Evolutionary conservation across 768 basidiomycete species (phyloP).

Genomic region (Coprinopsis strossmayeri): DNA sequence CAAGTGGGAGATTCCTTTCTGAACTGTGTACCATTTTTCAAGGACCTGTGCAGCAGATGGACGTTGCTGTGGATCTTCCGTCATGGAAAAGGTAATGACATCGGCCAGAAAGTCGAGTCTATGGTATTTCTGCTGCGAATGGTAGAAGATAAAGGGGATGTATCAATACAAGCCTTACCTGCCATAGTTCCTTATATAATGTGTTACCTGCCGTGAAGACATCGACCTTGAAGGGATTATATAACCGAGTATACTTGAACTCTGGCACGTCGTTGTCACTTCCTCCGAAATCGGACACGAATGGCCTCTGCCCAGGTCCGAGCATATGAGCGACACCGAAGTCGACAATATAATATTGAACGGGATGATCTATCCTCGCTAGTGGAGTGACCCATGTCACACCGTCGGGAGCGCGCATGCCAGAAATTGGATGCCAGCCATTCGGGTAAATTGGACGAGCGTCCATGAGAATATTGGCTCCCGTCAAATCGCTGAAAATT

Average conservation of each 20-base stretch:
- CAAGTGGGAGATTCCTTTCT: background rate
- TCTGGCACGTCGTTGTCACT: conserved; percentile 17
- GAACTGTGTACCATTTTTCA: conserved; percentile 15
- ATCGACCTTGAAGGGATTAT: conserved; percentile 25
- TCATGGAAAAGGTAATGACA: conserved; percentile 21
- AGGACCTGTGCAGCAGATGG: conserved; percentile 19
- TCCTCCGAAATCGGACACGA: conserved; percentile 18
- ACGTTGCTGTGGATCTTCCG: conserved; percentile 16
- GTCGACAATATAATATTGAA: conserved; percentile 33
- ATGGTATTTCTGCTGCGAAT: conserved; percentile 15
- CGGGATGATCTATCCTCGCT: conserved; percentile 26
- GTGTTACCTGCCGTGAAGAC: conserved; percentile 24
- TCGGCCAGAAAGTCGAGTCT: conserved; percentile 20
- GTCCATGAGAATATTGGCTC: conserved; percentile 33
- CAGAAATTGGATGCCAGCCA: conserved; percentile 28
- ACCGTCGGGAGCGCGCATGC: conserved; percentile 24
- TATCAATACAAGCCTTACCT: conserved; percentile 11
- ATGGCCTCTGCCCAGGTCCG: conserved; percentile 7
- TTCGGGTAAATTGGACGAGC: conserved; percentile 23
- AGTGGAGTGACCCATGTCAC: conserved; percentile 20
- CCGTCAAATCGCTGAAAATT: conserved; percentile 21
- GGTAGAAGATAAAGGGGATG: background rate
- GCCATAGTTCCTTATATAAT: conserved; percentile 19
- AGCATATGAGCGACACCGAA: conserved; percentile 18
- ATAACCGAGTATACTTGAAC: conserved; percentile 15